Evolutionary conservation across 805 yeast species (phyloP), one percentile per base, ranked within the genome.

Genomic region (Lachancea lanzarotensis): DNA sequence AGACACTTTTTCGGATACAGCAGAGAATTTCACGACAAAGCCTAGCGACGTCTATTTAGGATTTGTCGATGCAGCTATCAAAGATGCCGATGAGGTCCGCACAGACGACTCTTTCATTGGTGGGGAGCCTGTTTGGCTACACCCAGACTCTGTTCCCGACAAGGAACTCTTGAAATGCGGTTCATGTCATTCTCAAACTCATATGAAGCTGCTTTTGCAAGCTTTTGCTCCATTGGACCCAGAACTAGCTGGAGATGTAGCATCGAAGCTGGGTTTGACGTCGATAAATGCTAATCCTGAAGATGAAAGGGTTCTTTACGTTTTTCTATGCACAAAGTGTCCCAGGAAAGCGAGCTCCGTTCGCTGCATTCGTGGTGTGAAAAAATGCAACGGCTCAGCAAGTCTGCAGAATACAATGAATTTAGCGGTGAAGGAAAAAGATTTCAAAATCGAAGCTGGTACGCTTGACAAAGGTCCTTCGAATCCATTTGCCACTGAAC

Each of bases 251-350:
- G 53, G 51, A 17, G 51, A 47, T 7, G 41, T 57, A n/a, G 34
- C 45, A 22, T 59, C 54, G 40, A 26, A 33, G 10, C 42, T 38
- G 13, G 20, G 45, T 2, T 48, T 48, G 15, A 26, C 47, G 1
- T 13, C 49, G 10, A 30, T 19, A 9, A 52, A 50, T 33, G 49
- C 61, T 9, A 75, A 75, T 30, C 72, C 81, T 10, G 69, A 79
- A 35, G 88, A 90, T 58, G 96, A 87, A 55, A 76, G 98, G 48
- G 80, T 79, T 2, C 64, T 93, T 15, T 93, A 91, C 57, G 73
- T 93, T 0, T 85, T 91, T 60, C 79, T 81, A 1, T 93, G 98
- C 65, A 58, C 68, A 15, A 74, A 76, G 36, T 93, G 98, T 62
- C 74, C 83, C 37, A 72, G 86, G 50, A 75, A 77, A 52, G 70